Evolutionary conservation across 2,329 filamentous ascomycete genomes (phyloP).

Genomic region (Cladosporium sp.): DNA sequence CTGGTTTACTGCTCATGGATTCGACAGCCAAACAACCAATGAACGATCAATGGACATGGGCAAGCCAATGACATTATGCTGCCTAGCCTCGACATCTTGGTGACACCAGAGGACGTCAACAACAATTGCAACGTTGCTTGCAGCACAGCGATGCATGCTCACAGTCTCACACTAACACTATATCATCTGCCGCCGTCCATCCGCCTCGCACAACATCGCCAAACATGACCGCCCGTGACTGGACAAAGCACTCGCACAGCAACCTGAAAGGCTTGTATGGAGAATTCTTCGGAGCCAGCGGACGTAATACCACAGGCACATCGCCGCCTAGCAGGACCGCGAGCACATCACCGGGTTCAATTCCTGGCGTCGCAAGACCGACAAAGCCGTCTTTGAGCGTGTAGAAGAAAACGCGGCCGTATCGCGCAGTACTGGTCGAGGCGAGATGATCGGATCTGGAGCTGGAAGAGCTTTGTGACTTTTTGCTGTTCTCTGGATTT

Average conservation of each 20-base stretch:
- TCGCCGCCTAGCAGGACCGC: constrained; percentile 33
- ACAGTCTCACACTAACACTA: constrained; percentile 29
- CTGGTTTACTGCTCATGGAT: not conserved
- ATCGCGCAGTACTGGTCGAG: constrained; percentile 20
- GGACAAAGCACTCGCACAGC: constrained; percentile 33
- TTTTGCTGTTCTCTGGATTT: not conserved
- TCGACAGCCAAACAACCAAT: not conserved
- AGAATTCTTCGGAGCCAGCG: constrained; percentile 14
- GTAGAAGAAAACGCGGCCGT: constrained; percentile 32
- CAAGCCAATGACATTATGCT: not conserved
- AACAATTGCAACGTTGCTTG: not conserved
- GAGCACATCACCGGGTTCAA: constrained; percentile 27
- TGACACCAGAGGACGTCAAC: not conserved
- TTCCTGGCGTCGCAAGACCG: constrained; percentile 31
- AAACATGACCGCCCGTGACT: constrained; percentile 28
- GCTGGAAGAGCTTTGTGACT: not conserved
- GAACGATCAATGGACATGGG: not conserved
- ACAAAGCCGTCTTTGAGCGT: constrained; percentile 26
- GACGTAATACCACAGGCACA: constrained; percentile 33
- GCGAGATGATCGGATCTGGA: not conserved
- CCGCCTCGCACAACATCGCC: constrained; percentile 27
- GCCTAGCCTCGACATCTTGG: not conserved
- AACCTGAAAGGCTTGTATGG: constrained; percentile 27
- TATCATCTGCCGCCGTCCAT: constrained; percentile 27
- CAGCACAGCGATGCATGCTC: not conserved